phyloP scores from a whole-genome alignment of 176 grass and related monocot species.

The Dactylis glomerata region DNA sequence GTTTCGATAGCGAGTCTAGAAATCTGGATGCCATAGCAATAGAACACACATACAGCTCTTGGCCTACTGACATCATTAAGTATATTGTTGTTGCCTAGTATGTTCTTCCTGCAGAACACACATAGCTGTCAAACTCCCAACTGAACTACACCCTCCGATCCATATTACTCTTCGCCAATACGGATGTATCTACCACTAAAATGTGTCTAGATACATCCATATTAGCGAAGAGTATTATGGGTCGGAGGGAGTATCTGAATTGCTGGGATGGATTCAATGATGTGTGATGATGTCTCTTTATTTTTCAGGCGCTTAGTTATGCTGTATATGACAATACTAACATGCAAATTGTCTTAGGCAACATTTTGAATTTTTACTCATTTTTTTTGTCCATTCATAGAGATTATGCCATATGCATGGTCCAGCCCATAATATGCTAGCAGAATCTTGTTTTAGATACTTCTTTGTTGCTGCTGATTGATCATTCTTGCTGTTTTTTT shows the following conservation, averaged over 20 bases:
- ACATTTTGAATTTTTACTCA: neutral
- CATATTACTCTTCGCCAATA: no score
- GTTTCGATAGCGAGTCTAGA: neutral
- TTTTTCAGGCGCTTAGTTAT: neutral
- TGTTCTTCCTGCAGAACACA: conserved; percentile 11
- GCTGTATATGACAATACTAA: neutral
- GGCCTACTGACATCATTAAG: neutral
- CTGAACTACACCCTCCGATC: no score
- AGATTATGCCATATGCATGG: neutral
- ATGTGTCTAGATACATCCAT: no score
- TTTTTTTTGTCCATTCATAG: neutral
- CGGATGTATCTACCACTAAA: no score
- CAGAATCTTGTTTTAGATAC: neutral
- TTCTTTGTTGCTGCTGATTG: neutral
- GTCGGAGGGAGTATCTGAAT: no score
- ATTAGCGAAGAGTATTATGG: no score
- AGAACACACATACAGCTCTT: neutral
- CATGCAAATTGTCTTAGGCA: neutral
- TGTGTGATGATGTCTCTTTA: conserved; percentile 1
- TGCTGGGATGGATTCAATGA: neutral
- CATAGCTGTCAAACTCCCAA: conserved; percentile 5
- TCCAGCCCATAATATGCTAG: neutral
- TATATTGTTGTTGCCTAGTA: neutral
- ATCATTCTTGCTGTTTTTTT: neutral
- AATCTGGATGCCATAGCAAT: neutral